Base-by-base conservation (phyloP, 2,329 filamentous ascomycete species). In the Monosporascus sp. region DNA sequence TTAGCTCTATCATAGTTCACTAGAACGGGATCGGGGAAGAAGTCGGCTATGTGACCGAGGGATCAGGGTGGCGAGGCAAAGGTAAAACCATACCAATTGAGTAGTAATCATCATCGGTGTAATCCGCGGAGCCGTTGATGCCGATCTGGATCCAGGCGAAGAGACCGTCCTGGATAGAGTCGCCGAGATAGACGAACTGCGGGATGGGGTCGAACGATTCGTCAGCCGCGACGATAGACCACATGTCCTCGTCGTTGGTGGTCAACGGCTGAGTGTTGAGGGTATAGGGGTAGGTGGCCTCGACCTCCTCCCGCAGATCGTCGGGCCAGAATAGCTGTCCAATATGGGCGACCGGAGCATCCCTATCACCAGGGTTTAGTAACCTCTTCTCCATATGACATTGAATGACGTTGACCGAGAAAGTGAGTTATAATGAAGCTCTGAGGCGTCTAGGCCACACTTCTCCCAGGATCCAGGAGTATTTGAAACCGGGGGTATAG, bases 171-270 rank as follows among this genome's bases (percentile, higher is more conserved):
- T 68, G 60, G 20, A 79, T 63, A 20, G 69, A 66, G 31, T 80
- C 73, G 4, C 80, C 78, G 26, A 83, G 74, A 51, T 79, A 76
- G 43, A 79, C 66, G 57, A 76, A 81, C 64, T 82, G 73, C 22
- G 79, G 71, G 64, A 81, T 72, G 1, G 79, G 80, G 57, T 80
- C 76, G 55, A 57, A 69, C 48, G 49, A 59, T 41, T 54, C 55
- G 47, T 66, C 63, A 27, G 65, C 60, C 43, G 62, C 59, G 37
- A 67, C 45, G 43, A 69, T 55, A 37, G 59, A 61, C 66, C 66
- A 69, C 66, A 66, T 66, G 51, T 68, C 65, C 26, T 65, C 66
- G 55, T 68, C 64, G 59, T 68, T 68, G 55, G 61, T 65, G 5
- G 64, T 66, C 8, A 66, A 51, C 7, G 22, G 50, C 22, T 64